Evolutionary conservation across 2,329 filamentous ascomycete species (phyloP).

Genomic region (Gremmenia infestans): DNA sequence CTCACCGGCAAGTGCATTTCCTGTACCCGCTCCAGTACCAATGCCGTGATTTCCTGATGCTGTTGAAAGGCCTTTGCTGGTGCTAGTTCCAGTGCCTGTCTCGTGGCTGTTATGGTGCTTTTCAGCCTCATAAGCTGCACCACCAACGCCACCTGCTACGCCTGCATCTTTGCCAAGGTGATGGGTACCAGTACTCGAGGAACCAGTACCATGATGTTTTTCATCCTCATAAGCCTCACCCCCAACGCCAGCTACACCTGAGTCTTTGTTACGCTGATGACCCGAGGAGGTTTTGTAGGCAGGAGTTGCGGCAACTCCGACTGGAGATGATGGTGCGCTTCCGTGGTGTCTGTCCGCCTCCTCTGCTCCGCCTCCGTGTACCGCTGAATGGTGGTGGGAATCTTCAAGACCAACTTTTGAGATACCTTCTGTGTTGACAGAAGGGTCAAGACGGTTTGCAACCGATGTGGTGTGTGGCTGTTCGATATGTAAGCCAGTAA

Average conservation of each 20-base stretch:
- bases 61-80: constrained; percentile 11
- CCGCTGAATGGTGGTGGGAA: constrained; percentile 15
- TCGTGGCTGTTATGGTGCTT: constrained; percentile 4
- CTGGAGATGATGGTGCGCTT: not conserved
- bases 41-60: constrained; percentile 13
- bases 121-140: constrained; percentile 1
- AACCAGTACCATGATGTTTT: too few relatives aligned
- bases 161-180: not conserved
- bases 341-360: constrained; percentile 19
- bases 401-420: constrained; percentile 9
- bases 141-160: constrained; percentile 3
- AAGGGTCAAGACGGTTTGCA: constrained; percentile 28
- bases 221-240: constrained; percentile 1
- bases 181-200: too few relatives aligned
- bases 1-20: constrained; percentile 11
- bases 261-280: not conserved
- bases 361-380: constrained; percentile 25
- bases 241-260: constrained; percentile 3
- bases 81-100: not conserved
- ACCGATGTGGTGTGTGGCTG: constrained; percentile 27
- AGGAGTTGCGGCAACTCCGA: not conserved
- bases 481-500: not conserved
- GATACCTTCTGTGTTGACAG: constrained; percentile 9
- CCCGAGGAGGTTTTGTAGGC: not conserved
- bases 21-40: constrained; percentile 14